A percentile compares a stretch with the other conserved stretches of the same genome.
These are phyloP conservation scores for Suillus brevipes DNA, from an alignment of 768 basidiomycete species.

Conservation along the genomic window DNA sequence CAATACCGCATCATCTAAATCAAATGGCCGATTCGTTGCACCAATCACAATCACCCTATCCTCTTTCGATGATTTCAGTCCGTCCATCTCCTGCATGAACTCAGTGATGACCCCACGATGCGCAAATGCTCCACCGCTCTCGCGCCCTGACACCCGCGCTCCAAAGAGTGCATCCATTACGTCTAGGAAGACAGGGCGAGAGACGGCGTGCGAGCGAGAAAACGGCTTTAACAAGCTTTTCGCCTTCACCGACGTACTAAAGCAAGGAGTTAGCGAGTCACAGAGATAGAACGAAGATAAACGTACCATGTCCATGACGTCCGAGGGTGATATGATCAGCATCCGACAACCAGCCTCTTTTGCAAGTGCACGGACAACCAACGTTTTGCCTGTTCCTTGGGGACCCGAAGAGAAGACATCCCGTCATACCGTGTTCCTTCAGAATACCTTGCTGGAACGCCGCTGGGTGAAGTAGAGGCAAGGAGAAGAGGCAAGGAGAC, in stretches of 20 bases:
- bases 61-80: conserved; percentile 75
- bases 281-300: conserved; percentile 5
- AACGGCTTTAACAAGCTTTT: conserved; percentile 85
- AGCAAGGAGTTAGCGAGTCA: conserved; percentile 10
- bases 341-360: conserved; percentile 94
- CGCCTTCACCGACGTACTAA: conserved; percentile 87
- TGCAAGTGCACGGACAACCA: conserved; percentile 86
- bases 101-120: conserved; percentile 89
- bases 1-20: conserved; percentile 89
- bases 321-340: conserved; percentile 87
- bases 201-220: conserved; percentile 84
- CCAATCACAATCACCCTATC: conserved; percentile 89
- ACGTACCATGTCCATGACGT: conserved; percentile 93
- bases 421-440: conserved; percentile 89
- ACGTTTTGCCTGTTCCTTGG: conserved; percentile 92
- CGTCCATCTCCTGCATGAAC: conserved; percentile 98
- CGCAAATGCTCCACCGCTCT: conserved; percentile 77
- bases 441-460: conserved; percentile 89
- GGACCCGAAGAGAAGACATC: conserved; percentile 90
- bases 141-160: conserved; percentile 74
- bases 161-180: conserved; percentile 94
- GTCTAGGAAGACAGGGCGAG: conserved; percentile 91
- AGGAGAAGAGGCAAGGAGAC: too few relatives aligned
- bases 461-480: conserved; percentile 79
- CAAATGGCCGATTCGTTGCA: conserved; percentile 90